Evolutionary conservation across 73 alveolate species (phyloP).

Genomic region (Breviolum minutum): DNA sequence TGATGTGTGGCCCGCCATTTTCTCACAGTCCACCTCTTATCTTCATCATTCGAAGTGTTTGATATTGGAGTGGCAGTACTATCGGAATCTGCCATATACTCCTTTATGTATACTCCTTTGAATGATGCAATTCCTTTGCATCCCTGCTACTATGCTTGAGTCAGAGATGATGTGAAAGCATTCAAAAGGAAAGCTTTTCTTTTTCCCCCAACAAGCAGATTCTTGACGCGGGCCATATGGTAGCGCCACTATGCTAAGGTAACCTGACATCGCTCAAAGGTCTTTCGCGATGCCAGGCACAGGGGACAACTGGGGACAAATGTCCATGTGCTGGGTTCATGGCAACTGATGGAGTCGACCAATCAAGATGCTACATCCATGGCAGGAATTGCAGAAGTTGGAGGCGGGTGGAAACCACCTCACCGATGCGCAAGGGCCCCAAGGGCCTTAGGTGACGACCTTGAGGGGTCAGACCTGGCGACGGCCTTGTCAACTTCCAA

Average conservation of each 20-base stretch:
- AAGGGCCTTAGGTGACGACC: background rate
- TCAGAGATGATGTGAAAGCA: too few relatives aligned
- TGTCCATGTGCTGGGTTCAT: background rate
- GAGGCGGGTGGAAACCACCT: constrained; percentile 57
- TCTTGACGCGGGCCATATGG: too few relatives aligned
- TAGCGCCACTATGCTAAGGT: background rate
- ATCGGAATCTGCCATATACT: too few relatives aligned
- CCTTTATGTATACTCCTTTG: too few relatives aligned
- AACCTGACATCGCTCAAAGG: constrained; percentile 18
- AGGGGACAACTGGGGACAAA: background rate
- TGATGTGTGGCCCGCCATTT: too few relatives aligned
- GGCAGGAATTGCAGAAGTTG: constrained; percentile 48
- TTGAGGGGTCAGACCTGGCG: background rate
- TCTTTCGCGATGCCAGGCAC: constrained; percentile 37
- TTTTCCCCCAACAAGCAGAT: too few relatives aligned
- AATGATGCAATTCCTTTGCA: too few relatives aligned
- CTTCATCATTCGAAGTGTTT: too few relatives aligned
- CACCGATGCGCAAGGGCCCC: constrained; percentile 37
- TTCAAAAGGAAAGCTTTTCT: too few relatives aligned
- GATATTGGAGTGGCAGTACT: too few relatives aligned
- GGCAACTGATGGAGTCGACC: background rate
- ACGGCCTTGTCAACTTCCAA: background rate
- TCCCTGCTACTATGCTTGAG: too few relatives aligned
- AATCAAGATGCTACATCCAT: background rate
- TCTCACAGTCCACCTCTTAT: too few relatives aligned